These are phyloP conservation scores for Deinandra increscens DNA, from an alignment of 129 eudicot genomes.

Conservation along the genomic window DNA sequence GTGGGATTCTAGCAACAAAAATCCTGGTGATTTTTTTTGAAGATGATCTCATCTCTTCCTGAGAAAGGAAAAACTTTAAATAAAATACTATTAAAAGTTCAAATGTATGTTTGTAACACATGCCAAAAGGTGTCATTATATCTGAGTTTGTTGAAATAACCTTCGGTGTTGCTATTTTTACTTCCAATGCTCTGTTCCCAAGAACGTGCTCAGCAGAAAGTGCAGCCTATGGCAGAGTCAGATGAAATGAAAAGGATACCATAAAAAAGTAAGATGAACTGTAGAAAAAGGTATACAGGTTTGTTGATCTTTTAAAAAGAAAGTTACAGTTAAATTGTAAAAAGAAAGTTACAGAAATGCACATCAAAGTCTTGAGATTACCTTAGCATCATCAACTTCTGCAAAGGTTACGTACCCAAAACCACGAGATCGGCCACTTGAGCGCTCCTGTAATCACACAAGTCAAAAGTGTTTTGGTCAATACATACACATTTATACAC, in stretches of 20 bases:
- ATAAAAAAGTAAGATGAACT: background rate
- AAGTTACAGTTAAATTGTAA: background rate
- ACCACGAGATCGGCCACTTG: slow-evolving; percentile 98
- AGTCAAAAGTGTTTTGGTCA: background rate
- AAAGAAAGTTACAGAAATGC: background rate
- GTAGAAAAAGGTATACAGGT: background rate
- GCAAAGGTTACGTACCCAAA: slow-evolving; percentile 98
- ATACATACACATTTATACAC: background rate
- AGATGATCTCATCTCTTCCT: slow-evolving; percentile 85
- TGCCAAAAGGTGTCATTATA: slow-evolving; percentile 1
- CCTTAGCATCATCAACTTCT: slow-evolving; percentile 95
- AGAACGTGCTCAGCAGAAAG: slow-evolving; percentile 75
- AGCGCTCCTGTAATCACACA: slow-evolving; percentile 62
- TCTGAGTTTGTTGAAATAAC: slow-evolving; percentile 33
- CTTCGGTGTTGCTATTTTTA: slow-evolving; percentile 97
- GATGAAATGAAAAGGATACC: slow-evolving; percentile 9
- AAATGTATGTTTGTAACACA: background rate
- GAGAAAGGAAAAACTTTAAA: slow-evolving; percentile 18
- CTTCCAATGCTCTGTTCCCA: slow-evolving; percentile 90
- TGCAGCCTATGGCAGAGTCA: slow-evolving; percentile 53
- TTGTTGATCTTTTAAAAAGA: background rate
- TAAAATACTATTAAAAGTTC: background rate
- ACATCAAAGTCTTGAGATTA: slow-evolving; percentile 14
- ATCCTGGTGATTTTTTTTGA: slow-evolving; percentile 82
- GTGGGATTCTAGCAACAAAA: slow-evolving; percentile 86